Evolutionary conservation across 345 rosid genomes (phyloP).

Genomic region (Brassica incana): DNA sequence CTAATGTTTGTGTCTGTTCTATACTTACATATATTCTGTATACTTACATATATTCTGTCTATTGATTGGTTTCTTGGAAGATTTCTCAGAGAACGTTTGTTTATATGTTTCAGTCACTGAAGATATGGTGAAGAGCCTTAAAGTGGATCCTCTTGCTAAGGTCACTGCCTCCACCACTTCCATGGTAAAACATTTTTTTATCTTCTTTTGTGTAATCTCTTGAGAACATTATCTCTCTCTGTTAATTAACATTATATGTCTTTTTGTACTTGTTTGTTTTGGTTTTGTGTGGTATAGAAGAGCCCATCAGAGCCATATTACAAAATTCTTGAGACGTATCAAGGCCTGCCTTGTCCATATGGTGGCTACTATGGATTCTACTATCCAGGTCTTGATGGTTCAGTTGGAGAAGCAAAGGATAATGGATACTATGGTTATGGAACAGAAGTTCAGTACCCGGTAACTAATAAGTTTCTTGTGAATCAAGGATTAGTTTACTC

Average conservation of each 20-base stretch:
- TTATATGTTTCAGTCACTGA: conserved; percentile 33
- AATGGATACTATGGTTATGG: conserved; percentile 50
- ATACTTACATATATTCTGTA: not conserved
- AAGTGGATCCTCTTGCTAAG: conserved; percentile 40
- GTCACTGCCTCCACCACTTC: conserved; percentile 37
- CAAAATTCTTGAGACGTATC: conserved; percentile 41
- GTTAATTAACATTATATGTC: not conserved
- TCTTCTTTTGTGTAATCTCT: conserved; percentile 6
- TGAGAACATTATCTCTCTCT: conserved; percentile 1
- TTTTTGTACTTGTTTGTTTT: conserved; percentile 3
- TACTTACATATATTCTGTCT: not conserved
- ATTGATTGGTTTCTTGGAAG: conserved; percentile 7
- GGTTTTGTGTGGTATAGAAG: not conserved
- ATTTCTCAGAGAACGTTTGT: not conserved
- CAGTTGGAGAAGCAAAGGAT: conserved; percentile 38
- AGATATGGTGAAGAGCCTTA: conserved; percentile 43
- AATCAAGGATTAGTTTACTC: not conserved
- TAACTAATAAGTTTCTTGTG: conserved; percentile 17
- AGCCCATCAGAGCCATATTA: conserved; percentile 39
- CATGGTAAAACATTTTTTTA: conserved; percentile 25
- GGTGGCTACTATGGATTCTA: conserved; percentile 45
- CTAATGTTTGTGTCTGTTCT: not conserved
- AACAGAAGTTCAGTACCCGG: conserved; percentile 50
- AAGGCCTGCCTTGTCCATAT: conserved; percentile 41
- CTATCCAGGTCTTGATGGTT: conserved; percentile 51